Percentiles rank a stretch among this genome's conserved stretches.
Evolutionary conservation across 2,329 filamentous ascomycete species (phyloP).

Genomic region (Alternaria angustiovoidea): DNA sequence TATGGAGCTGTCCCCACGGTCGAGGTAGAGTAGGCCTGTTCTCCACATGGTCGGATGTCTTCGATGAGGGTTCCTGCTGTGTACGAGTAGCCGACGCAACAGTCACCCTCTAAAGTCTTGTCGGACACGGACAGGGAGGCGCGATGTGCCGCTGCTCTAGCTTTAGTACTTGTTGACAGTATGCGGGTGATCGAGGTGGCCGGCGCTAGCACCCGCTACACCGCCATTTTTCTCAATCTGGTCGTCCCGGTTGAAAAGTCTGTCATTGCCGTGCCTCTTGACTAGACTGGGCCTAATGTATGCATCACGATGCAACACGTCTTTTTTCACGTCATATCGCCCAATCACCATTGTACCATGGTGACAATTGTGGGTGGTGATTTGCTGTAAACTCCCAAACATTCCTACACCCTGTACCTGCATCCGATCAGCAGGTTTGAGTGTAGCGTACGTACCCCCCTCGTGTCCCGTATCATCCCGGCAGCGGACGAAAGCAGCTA

Average conservation of each 20-base stretch:
- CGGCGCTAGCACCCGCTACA: conserved; percentile 22
- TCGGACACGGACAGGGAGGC: conserved; percentile 24
- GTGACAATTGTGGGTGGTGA: conserved; percentile 5
- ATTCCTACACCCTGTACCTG: conserved; percentile 18
- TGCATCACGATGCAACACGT: conserved; percentile 9
- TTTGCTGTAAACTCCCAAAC: conserved; percentile 11
- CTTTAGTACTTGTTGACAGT: conserved; percentile 25
- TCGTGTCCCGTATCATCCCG: conserved; percentile 22
- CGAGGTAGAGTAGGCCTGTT: conserved; percentile 33
- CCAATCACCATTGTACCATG: conserved; percentile 7
- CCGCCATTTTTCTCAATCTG: conserved; percentile 22
- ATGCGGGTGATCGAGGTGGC: conserved; percentile 19
- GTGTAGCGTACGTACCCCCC: conserved; percentile 11
- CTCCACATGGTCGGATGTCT: conserved; percentile 32
- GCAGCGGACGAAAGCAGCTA: conserved; percentile 24
- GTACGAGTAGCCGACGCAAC: conserved; percentile 20
- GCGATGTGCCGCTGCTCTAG: conserved; percentile 20
- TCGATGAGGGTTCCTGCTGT: conserved; percentile 25
- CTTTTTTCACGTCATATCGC: not conserved
- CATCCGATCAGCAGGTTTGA: conserved; percentile 13
- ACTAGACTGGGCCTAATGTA: not conserved
- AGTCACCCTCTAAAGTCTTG: conserved; percentile 23
- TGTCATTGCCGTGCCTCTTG: conserved; percentile 16
- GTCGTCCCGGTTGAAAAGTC: conserved; percentile 13
- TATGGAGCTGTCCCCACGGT: conserved; percentile 33